These are phyloP conservation scores for Monosporascus sp. DNA, from an alignment of 2,329 filamentous ascomycete genomes.

Conservation along the genomic window DNA sequence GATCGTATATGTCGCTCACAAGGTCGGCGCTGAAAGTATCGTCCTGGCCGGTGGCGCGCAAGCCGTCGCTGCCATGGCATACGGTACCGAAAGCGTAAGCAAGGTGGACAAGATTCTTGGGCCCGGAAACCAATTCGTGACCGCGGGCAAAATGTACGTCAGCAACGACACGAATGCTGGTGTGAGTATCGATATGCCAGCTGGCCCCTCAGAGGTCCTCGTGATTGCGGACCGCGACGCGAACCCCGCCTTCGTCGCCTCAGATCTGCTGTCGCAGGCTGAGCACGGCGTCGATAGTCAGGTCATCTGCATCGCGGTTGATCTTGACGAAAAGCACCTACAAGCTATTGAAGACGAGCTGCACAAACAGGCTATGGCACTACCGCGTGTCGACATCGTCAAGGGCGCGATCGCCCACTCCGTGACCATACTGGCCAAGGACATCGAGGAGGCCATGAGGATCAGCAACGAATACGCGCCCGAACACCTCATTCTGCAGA, in stretches of 20 bases:
- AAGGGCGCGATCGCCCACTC: constrained; percentile 86
- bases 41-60: constrained; percentile 94
- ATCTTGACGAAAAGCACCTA: constrained; percentile 67
- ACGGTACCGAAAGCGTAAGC: constrained; percentile 87
- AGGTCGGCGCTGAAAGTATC: constrained; percentile 91
- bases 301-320: constrained; percentile 84
- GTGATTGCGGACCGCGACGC: constrained; percentile 85
- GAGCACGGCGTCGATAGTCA: constrained; percentile 97
- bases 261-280: constrained; percentile 88
- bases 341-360: constrained; percentile 86
- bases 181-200: constrained; percentile 97
- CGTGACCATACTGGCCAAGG: constrained; percentile 72
- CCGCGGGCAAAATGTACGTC: constrained; percentile 96
- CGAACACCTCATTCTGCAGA: constrained; percentile 90
- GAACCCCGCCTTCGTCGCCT: constrained; percentile 92
- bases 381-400: constrained; percentile 91
- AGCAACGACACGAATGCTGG: constrained; percentile 95
- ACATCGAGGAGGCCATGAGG: constrained; percentile 66
- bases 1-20: constrained; percentile 96
- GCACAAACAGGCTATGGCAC: constrained; percentile 75
- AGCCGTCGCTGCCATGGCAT: constrained; percentile 93
- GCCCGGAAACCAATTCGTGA: constrained; percentile 97
- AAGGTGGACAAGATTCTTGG: constrained; percentile 99
- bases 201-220: constrained; percentile 93
- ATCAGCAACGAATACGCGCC: constrained; percentile 94